Evolutionary conservation across 2,329 filamentous ascomycete species (phyloP), one percentile per base, ranked within the genome.

Genomic region (Aspergillus puulaauensis): DNA sequence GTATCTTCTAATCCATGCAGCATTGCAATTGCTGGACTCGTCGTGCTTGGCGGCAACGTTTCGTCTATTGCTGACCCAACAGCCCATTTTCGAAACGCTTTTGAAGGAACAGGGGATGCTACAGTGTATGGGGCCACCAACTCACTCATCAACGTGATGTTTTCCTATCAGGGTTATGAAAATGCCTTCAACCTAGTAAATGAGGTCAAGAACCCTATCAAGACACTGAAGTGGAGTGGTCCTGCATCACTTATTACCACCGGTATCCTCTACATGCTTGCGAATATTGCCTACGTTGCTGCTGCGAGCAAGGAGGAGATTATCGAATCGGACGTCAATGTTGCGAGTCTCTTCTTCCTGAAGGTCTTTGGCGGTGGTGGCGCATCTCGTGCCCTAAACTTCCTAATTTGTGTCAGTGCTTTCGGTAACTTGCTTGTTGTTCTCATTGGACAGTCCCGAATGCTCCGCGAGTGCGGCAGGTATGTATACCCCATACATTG

Each of bases 111-210:
- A 1, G 70, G 76, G 0, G 74, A 75, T 0, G 76, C 71, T 1
- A 75, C 73, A 4, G 73, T 70, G 3, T 80, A 81, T 47, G 80
- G 81, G 11, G 70, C 84, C 2, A 82, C 83, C 0, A 84, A 80
- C 41, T 83, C 85, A 0, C 70, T 88, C 23, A 79, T 84, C 48
- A 85, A 81, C 54, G 82, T 87, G 50, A 79, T 83, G 27, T 86
- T 85, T 58, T 82, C 83, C 0, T 87, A 85, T 59, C 69, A 74
- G 0, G 85, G 85, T 1, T 87, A 81, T 59, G 72, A 77, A 11
- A 87, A 87, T 61, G 82, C 83, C 0, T 87, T 87, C 71, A 85
- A 85, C 59, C 77, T 87, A 3, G 82, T 83, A 56, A 86, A 86
- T 52, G 85, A 87, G 69, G 80, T 86, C 61, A 81, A 84, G 77